These are phyloP conservation scores for Hymenochaete sp. DNA, from an alignment of 1,284 basidiomycete genomes.

Conservation along the genomic window DNA sequence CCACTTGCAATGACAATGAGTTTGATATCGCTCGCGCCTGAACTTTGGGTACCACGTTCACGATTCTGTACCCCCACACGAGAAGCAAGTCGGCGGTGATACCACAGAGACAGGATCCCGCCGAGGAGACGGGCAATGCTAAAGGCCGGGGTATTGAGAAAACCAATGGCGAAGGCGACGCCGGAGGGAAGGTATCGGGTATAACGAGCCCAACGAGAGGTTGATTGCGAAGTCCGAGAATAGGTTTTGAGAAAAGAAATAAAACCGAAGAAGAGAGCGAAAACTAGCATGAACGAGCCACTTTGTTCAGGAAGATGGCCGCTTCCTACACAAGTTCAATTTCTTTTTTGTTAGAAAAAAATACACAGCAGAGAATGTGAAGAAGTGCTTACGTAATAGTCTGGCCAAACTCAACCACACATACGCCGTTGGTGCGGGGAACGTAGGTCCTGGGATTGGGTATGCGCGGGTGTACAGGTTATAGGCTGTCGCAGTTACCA, in stretches of 20 bases:
- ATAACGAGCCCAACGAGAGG: constrained; percentile 35
- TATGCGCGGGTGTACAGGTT: constrained; percentile 84
- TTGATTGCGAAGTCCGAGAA: constrained; percentile 3
- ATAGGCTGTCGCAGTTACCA: constrained; percentile 85
- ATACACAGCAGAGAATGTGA: constrained; percentile 1
- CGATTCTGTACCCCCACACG: constrained; percentile 33
- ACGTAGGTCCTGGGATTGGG: constrained; percentile 79
- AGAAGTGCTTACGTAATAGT: constrained; percentile 57
- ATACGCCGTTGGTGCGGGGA: constrained; percentile 90
- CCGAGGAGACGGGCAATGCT: constrained; percentile 87
- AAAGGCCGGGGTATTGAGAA: constrained; percentile 94
- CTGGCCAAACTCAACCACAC: constrained; percentile 89
- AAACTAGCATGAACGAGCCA: constrained; percentile 73
- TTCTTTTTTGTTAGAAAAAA: not conserved
- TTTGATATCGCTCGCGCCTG: constrained; percentile 50
- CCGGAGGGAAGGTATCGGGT: constrained; percentile 82
- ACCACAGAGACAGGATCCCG: constrained; percentile 70
- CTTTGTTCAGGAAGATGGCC: constrained; percentile 76
- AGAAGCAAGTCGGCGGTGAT: constrained; percentile 43
- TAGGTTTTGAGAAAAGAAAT: constrained; percentile 64
- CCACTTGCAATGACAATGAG: constrained; percentile 89
- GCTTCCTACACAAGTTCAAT: constrained; percentile 45
- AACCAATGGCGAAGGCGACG: constrained; percentile 82
- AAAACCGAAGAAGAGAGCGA: constrained; percentile 62
- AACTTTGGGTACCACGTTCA: constrained; percentile 14